A percentile compares a stretch with the other conserved stretches of the same genome.
Conservation (phyloP, 2,329 filamentous ascomycete genomes). For the Tolypocladium pustulatum region DNA sequence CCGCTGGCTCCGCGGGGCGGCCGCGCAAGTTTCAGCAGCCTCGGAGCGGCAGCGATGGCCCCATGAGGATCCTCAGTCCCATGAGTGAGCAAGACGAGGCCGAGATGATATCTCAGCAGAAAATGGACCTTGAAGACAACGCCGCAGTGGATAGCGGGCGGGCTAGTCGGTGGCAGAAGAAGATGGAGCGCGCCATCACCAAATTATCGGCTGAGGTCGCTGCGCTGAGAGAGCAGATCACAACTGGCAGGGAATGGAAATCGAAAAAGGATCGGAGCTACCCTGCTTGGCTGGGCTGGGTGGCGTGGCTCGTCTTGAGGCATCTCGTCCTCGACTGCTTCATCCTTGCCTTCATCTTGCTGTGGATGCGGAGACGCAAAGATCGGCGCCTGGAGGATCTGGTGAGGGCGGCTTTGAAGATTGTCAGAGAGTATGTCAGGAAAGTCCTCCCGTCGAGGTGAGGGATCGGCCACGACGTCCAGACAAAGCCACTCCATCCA, state of each 20-base stretch:
- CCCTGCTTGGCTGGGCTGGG: conserved; percentile 60
- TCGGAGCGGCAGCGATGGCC: conserved; percentile 37
- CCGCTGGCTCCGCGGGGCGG: conserved; percentile 18
- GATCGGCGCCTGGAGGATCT: conserved; percentile 64
- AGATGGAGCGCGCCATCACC: conserved; percentile 76
- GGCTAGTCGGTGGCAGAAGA: conserved; percentile 60
- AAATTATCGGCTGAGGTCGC: conserved; percentile 89
- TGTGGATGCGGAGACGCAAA: conserved; percentile 63
- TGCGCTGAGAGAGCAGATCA: conserved; percentile 82
- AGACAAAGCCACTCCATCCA: background rate
- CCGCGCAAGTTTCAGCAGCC: conserved; percentile 35
- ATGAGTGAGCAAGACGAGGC: conserved; percentile 76
- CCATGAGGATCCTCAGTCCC: conserved; percentile 66
- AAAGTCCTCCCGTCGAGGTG: conserved; percentile 48
- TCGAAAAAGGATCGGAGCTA: conserved; percentile 54
- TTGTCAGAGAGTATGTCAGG: conserved; percentile 48
- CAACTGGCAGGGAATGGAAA: conserved; percentile 61
- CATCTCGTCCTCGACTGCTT: conserved; percentile 65
- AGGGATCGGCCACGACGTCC: conserved; percentile 9
- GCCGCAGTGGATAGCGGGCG: conserved; percentile 26
- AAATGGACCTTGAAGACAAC: conserved; percentile 34
- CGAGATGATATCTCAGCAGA: conserved; percentile 40
- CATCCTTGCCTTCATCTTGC: conserved; percentile 51
- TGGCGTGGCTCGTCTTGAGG: conserved; percentile 58
- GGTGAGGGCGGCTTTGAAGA: conserved; percentile 51